Conservation (phyloP, 148 eudicot genomes). For the Rhododendron ferrugineum region DNA sequence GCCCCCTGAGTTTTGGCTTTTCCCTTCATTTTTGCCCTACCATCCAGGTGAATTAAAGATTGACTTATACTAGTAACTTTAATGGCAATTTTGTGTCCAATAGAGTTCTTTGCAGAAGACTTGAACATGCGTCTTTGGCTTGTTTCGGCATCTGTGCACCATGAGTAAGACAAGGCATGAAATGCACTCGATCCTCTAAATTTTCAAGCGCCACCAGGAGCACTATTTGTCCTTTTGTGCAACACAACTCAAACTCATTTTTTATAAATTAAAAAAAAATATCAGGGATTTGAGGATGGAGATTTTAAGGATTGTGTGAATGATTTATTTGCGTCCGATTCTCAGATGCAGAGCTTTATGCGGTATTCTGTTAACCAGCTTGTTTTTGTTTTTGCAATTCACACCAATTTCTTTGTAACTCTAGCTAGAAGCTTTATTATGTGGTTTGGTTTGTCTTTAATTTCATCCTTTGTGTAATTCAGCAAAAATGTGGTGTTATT, state of each 20-base stretch:
- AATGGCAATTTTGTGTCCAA: neutral
- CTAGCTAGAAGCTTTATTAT: neutral
- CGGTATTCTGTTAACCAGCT: neutral
- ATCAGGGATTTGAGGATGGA: neutral
- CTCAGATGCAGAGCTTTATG: neutral
- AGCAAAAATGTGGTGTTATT: constrained; percentile 22
- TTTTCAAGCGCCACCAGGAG: neutral
- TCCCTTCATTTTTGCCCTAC: constrained; percentile 3
- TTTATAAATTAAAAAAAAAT: too few species aligned
- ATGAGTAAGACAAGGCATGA: neutral
- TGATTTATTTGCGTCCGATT: neutral
- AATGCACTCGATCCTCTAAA: neutral
- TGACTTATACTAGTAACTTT: neutral
- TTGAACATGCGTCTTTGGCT: neutral
- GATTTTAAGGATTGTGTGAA: neutral
- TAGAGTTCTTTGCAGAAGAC: neutral
- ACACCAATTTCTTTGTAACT: neutral
- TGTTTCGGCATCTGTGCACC: neutral
- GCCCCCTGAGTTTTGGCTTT: constrained; percentile 17
- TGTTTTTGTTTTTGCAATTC: neutral
- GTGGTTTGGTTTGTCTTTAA: neutral
- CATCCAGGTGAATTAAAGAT: constrained; percentile 11
- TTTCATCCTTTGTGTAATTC: neutral
- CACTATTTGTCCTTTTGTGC: neutral
- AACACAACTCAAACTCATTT: neutral